Evolutionary conservation across 805 yeast genomes (phyloP).

Genomic region (Saccharomycopsis babjevae): DNA sequence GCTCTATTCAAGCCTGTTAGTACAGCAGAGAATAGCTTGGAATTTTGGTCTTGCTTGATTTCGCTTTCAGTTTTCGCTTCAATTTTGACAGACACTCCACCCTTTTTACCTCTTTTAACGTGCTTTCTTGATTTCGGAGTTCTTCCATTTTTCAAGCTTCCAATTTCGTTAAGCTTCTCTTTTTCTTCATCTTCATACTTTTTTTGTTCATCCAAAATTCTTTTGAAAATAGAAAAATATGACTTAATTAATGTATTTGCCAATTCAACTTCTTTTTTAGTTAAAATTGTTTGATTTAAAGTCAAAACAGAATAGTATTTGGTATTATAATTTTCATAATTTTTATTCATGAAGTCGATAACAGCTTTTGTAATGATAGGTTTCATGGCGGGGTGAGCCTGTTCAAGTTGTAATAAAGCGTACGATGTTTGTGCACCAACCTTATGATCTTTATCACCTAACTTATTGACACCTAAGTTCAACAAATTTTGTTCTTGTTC

Average conservation of each 20-base stretch:
- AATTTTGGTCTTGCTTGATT: conserved; percentile 64
- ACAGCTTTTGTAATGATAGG: conserved; percentile 67
- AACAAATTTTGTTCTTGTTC: conserved; percentile 93
- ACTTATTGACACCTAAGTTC: conserved; percentile 81
- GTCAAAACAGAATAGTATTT: conserved; percentile 83
- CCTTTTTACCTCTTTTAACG: conserved; percentile 77
- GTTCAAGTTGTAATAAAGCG: conserved; percentile 68
- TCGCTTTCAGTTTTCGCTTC: conserved; percentile 54
- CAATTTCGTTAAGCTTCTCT: conserved; percentile 25
- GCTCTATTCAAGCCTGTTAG: conserved; percentile 94
- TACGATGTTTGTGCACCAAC: conserved; percentile 85
- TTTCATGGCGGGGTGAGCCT: conserved; percentile 95
- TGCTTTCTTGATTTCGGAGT: conserved; percentile 48
- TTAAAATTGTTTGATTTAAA: conserved; percentile 83
- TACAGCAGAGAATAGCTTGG: conserved; percentile 79
- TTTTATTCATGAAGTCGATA: conserved; percentile 67
- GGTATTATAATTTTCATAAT: conserved; percentile 73
- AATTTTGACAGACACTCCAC: conserved; percentile 66
- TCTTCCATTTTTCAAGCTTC: conserved; percentile 22
- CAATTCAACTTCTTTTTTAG: conserved; percentile 62
- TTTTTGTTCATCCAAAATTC: conserved; percentile 63
- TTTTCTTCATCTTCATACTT: conserved; percentile 29
- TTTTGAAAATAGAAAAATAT: conserved; percentile 80
- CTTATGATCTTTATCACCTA: conserved; percentile 87
- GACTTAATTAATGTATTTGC: conserved; percentile 79